These are phyloP conservation scores for Paracorniculantispora psalliotae DNA, from an alignment of 2,329 filamentous ascomycete genomes.

Conservation along the genomic window DNA sequence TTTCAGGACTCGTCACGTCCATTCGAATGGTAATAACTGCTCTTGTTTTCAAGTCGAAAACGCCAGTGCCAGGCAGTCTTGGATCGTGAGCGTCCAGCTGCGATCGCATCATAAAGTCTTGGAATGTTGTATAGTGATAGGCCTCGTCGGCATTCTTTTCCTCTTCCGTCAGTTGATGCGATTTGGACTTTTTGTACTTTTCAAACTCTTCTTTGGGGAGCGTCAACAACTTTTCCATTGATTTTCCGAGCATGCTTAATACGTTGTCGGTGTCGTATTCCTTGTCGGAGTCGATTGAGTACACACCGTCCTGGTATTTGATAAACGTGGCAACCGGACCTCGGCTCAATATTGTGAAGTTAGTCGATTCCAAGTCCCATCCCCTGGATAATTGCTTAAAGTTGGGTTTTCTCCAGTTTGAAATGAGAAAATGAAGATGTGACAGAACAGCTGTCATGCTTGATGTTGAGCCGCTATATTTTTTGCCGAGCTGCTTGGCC, in stretches of 20 bases:
- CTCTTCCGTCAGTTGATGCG: constrained; percentile 64
- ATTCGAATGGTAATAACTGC: constrained; percentile 90
- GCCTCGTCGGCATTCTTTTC: constrained; percentile 68
- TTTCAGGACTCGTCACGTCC: constrained; percentile 66
- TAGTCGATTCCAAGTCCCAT: constrained; percentile 56
- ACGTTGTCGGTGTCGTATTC: constrained; percentile 81
- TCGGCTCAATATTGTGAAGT: constrained; percentile 68
- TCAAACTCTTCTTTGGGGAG: constrained; percentile 78
- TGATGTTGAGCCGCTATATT: constrained; percentile 91
- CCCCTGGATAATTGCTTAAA: constrained; percentile 59
- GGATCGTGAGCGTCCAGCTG: constrained; percentile 88
- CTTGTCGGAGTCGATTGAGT: constrained; percentile 96
- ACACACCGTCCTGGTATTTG: constrained; percentile 74
- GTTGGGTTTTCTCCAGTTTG: constrained; percentile 72
- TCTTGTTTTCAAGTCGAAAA: constrained; percentile 95
- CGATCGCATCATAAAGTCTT: constrained; percentile 89
- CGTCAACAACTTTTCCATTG: constrained; percentile 93
- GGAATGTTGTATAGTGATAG: constrained; percentile 82
- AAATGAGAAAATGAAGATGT: constrained; percentile 91
- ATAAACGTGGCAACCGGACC: constrained; percentile 78
- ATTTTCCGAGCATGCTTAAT: constrained; percentile 87
- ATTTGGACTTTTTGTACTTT: constrained; percentile 67
- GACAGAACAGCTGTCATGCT: constrained; percentile 86
- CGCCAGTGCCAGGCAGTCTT: constrained; percentile 81
- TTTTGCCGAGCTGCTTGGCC: constrained; percentile 61